Evolutionary conservation across 768 basidiomycete genomes (phyloP).

Genomic region (Pulveroboletus ravenelii): DNA sequence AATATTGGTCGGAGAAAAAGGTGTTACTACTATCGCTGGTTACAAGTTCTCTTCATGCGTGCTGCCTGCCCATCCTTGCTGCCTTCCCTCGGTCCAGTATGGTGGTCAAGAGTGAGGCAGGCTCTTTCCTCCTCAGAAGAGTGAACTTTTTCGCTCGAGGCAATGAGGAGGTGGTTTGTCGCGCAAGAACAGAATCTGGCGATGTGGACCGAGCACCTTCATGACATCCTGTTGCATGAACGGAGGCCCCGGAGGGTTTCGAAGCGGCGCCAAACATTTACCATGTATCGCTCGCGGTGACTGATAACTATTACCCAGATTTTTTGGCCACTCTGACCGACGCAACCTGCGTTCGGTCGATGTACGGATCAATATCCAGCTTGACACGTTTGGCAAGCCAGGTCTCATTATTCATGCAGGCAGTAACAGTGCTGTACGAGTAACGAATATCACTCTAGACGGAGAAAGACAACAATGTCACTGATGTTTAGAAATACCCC

Average conservation of each 20-base stretch:
- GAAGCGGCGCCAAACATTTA: constrained; percentile 19
- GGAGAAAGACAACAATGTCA: not conserved
- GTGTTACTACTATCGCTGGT: not conserved
- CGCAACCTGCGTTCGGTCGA: too few relatives aligned
- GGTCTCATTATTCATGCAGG: constrained; percentile 17
- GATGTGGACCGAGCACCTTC: not conserved
- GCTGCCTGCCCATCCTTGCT: constrained; percentile 15
- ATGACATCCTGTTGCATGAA: not conserved
- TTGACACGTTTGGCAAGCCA: not conserved
- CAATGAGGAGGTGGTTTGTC: constrained; percentile 30
- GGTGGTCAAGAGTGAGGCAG: constrained; percentile 9
- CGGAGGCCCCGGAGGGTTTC: not conserved
- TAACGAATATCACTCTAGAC: constrained; percentile 20
- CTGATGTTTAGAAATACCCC: not conserved
- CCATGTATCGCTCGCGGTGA: not conserved
- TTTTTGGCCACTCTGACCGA: too few relatives aligned
- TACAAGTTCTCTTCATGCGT: constrained; percentile 4
- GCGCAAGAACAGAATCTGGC: constrained; percentile 17
- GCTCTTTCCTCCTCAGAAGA: constrained; percentile 28
- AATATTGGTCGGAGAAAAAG: not conserved
- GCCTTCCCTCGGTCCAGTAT: constrained; percentile 8
- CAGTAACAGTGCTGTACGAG: constrained; percentile 9
- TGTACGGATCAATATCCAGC: too few relatives aligned
- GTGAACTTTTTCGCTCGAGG: constrained; percentile 19
- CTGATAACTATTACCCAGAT: not conserved